Conservation (phyloP, 179 eudicot genomes). For the Silene noctiflora region DNA sequence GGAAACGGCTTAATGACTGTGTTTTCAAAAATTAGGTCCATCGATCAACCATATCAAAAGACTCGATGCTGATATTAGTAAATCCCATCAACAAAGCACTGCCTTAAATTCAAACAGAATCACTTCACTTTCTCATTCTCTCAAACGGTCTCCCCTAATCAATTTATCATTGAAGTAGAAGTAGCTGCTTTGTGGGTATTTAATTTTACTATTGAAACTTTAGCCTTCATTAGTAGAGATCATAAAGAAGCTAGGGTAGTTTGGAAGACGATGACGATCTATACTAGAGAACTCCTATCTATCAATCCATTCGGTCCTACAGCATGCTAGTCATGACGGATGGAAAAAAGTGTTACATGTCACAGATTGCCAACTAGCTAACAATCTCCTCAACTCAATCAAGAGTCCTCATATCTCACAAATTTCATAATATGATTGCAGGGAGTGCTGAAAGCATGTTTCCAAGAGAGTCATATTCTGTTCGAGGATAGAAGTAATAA, state of each 20-base stretch:
- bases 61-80: not conserved
- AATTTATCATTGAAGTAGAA: not conserved
- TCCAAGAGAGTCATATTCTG: not conserved
- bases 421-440: not conserved
- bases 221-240: not conserved
- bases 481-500: not conserved
- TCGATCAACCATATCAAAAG: not conserved
- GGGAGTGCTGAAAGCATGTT: not conserved
- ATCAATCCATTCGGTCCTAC: not conserved
- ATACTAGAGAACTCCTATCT: not conserved
- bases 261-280: not conserved
- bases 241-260: not conserved
- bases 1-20: not conserved
- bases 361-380: not conserved
- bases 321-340: not conserved
- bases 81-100: not conserved
- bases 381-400: not conserved
- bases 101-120: not conserved
- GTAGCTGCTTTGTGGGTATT: not conserved
- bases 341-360: not conserved
- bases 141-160: not conserved
- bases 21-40: too few species aligned
- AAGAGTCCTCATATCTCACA: not conserved
- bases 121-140: not conserved
- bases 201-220: not conserved